These are phyloP conservation scores for Phytopythium kandeliae DNA, from an alignment of 352 stramenopile genomes.

Conservation along the genomic window DNA sequence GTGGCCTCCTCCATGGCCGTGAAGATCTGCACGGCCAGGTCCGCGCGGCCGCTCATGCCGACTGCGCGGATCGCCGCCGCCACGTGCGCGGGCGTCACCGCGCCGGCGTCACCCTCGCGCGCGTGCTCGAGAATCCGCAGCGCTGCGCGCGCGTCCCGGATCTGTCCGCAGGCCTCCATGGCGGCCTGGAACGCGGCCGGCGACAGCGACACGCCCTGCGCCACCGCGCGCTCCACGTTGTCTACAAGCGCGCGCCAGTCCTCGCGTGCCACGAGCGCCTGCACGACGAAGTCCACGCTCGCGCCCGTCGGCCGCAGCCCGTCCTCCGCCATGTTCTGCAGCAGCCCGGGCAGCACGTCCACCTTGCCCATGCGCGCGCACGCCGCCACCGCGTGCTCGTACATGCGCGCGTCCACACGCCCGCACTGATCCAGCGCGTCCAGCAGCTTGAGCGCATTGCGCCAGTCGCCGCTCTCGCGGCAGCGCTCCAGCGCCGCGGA, in stretches of 20 bases:
- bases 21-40: conserved; percentile 54
- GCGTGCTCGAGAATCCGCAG: conserved; percentile 47
- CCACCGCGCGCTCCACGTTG: conserved; percentile 31
- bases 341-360: conserved; percentile 60
- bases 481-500: conserved; percentile 40
- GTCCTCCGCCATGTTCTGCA: conserved; percentile 79
- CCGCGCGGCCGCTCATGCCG: conserved; percentile 47
- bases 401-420: conserved; percentile 59
- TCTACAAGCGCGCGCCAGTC: conserved; percentile 57
- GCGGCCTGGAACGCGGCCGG: conserved; percentile 64
- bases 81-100: conserved; percentile 34
- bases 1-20: conserved; percentile 52
- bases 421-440: conserved; percentile 59
- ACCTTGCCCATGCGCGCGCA: conserved; percentile 80
- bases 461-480: conserved; percentile 64
- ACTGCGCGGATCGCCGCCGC: conserved; percentile 56
- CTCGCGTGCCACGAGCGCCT: conserved; percentile 67
- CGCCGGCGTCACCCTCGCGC: conserved; percentile 12
- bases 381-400: conserved; percentile 71
- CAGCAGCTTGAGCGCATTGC: conserved; percentile 65
- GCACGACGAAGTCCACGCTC: conserved; percentile 78
- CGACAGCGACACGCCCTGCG: conserved; percentile 47
- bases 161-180: conserved; percentile 68
- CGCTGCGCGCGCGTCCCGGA: conserved; percentile 37
- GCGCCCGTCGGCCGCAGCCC: conserved; percentile 48